Conservation (phyloP, 2,329 filamentous ascomycete genomes). For the Calonectria ilicicola region DNA sequence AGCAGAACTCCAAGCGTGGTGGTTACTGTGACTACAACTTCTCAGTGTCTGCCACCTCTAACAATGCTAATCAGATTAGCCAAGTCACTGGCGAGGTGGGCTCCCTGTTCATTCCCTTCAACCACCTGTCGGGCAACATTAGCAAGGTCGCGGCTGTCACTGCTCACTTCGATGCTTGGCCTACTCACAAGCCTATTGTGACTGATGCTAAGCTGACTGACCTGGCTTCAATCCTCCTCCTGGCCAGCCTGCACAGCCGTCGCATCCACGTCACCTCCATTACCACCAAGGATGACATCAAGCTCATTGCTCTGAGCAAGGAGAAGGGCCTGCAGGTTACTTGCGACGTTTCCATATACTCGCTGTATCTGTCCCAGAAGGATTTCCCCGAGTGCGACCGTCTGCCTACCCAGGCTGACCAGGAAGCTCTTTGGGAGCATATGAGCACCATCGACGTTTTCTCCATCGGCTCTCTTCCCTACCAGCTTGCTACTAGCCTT, state of each 20-base stretch:
- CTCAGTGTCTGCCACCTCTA: conserved; percentile 79
- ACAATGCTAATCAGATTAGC: conserved; percentile 80
- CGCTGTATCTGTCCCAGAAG: conserved; percentile 78
- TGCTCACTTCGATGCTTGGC: conserved; percentile 83
- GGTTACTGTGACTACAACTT: conserved; percentile 85
- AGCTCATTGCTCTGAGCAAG: conserved; percentile 81
- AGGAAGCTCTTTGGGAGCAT: conserved; percentile 80
- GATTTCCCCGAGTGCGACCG: conserved; percentile 76
- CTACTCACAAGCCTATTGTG: conserved; percentile 81
- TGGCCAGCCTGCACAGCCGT: conserved; percentile 82
- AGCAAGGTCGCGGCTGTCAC: conserved; percentile 85
- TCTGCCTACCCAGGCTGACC: conserved; percentile 76
- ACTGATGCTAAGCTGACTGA: conserved; percentile 86
- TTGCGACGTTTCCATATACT: conserved; percentile 85
- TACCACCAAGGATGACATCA: conserved; percentile 83
- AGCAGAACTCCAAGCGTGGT: conserved; percentile 75
- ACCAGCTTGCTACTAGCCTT: conserved; percentile 74
- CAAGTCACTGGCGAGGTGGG: conserved; percentile 80
- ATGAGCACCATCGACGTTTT: conserved; percentile 81
- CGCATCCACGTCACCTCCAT: conserved; percentile 85
- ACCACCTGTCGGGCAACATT: conserved; percentile 84
- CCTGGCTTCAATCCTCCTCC: conserved; percentile 81
- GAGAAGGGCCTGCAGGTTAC: conserved; percentile 85
- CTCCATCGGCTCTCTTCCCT: conserved; percentile 82
- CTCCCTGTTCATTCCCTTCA: conserved; percentile 86